Conservation (phyloP, 306 rosid genomes). For the Prinsepia uniflora region DNA sequence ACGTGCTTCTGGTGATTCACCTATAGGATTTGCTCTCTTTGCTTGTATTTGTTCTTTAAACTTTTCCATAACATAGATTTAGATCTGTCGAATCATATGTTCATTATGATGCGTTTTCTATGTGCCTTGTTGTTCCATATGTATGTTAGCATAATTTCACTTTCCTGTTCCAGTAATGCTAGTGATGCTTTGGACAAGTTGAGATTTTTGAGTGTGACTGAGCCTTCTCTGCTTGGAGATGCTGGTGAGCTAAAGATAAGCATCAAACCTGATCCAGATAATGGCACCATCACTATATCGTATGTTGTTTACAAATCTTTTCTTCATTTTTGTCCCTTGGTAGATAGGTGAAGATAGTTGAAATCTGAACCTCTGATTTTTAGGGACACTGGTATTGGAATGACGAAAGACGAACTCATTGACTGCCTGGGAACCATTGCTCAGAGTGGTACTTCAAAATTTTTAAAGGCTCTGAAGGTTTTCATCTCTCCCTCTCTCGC, state of each 20-base stretch:
- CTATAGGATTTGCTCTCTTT: not conserved
- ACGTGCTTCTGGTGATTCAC: not conserved
- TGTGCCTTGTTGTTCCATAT: not conserved
- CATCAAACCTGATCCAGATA: conserved; percentile 79
- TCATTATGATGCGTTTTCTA: not conserved
- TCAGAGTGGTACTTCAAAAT: conserved; percentile 98
- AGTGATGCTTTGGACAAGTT: conserved; percentile 97
- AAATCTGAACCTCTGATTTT: conserved; percentile 8
- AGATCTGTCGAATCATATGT: not conserved
- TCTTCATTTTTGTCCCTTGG: not conserved
- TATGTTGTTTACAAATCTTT: conserved; percentile 27
- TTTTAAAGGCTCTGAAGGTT: conserved; percentile 92
- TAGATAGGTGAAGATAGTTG: conserved; percentile 7
- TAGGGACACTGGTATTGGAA: conserved; percentile 96
- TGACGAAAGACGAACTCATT: conserved; percentile 87
- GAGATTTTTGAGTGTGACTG: conserved; percentile 94
- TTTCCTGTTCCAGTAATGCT: conserved; percentile 54
- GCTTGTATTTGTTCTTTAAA: conserved; percentile 11
- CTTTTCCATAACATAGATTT: not conserved
- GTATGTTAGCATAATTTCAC: conserved; percentile 8
- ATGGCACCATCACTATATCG: conserved; percentile 85
- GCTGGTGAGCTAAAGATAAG: conserved; percentile 84
- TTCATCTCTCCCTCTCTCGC: not conserved
- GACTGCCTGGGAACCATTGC: conserved; percentile 99
- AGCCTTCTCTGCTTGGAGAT: conserved; percentile 89